Evolutionary conservation across 306 rosid species (phyloP), one percentile per base, ranked within the genome.

Genomic region (Prunus fruticosa): DNA sequence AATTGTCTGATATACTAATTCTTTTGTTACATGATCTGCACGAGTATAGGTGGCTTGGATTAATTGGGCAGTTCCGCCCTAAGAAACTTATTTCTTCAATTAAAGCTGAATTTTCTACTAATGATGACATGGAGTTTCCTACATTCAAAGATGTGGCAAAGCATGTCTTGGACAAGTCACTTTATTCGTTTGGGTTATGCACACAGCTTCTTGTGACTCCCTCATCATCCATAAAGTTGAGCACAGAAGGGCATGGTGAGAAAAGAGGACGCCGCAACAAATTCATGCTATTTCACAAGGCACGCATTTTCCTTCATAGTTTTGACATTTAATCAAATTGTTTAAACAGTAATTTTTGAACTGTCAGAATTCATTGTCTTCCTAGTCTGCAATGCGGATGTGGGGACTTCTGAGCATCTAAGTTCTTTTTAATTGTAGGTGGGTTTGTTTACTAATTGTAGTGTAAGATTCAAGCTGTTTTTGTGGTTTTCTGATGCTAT

Each of bases 51-150:
- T 91, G 91, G 98, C 81, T 89, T 87, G 94, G 93, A 67, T 27
- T 89, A 76, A 74, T 87, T 23, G 97, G 97, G 22, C 96, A 89
- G 84, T 81, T 94, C 70, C 91, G 92, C 77, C 98, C 97, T 0
- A 87, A 88, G 96, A 94, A 94, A 75, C 79, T 91, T 75, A 76
- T 91, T 76, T 78, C 84, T 75, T 78, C 85, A 67, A 78, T 94
- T 18, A 94, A 89, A 78, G 88, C 86, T 54, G 92, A 90, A 64
- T 73, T 93, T 81, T 69, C 79, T 78, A 78, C 75, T 68, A 78
- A 64, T 52, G 91, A 83, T 7, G 84, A 75, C 18, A 69, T 79
- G 1, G 91, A 87, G 75, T 71, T 86, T 66, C 87, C 91, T 72
- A 82, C 82, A 16, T 73, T 90, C 82, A 89, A 90, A 88, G 90